These are phyloP conservation scores for Purshia tridentata DNA, from an alignment of 306 rosid species.

Conservation along the genomic window DNA sequence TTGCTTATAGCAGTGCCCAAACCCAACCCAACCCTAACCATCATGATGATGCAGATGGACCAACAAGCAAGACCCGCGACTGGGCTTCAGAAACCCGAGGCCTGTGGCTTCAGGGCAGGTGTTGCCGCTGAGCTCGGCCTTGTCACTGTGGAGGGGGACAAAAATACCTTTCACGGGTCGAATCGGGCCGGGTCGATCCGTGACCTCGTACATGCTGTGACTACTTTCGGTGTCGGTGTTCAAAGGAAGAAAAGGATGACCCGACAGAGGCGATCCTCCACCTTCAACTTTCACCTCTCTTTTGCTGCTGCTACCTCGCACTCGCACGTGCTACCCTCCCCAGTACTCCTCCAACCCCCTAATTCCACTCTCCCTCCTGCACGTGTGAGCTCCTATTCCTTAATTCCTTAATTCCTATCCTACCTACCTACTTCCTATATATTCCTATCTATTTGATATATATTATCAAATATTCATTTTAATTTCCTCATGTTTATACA, in stretches of 20 bases:
- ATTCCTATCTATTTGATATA: not conserved
- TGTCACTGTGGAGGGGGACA: constrained; percentile 45
- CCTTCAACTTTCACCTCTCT: constrained; percentile 29
- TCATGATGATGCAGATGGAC: constrained; percentile 50
- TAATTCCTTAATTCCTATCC: too few species aligned
- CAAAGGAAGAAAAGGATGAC: constrained; percentile 73
- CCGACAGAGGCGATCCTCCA: constrained; percentile 58
- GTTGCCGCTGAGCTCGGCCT: constrained; percentile 39
- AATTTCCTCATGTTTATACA: too few species aligned
- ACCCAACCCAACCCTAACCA: too few species aligned
- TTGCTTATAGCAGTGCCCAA: not conserved
- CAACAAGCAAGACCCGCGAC: constrained; percentile 33
- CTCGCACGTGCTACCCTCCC: constrained; percentile 45
- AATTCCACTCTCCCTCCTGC: constrained; percentile 31
- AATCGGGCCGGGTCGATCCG: constrained; percentile 37
- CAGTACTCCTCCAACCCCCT: not conserved
- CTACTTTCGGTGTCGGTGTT: constrained; percentile 49
- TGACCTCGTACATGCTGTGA: constrained; percentile 39
- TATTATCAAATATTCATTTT: not conserved
- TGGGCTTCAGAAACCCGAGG: constrained; percentile 56
- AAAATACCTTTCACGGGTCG: constrained; percentile 31
- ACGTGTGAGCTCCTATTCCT: constrained; percentile 55
- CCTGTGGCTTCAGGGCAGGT: constrained; percentile 57
- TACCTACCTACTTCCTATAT: too few species aligned
- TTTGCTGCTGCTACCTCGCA: not conserved